A percentile compares a stretch with the other conserved stretches of the same genome.
Conservation (phyloP, 2,329 filamentous ascomycete species). For the Fusarium sororula region DNA sequence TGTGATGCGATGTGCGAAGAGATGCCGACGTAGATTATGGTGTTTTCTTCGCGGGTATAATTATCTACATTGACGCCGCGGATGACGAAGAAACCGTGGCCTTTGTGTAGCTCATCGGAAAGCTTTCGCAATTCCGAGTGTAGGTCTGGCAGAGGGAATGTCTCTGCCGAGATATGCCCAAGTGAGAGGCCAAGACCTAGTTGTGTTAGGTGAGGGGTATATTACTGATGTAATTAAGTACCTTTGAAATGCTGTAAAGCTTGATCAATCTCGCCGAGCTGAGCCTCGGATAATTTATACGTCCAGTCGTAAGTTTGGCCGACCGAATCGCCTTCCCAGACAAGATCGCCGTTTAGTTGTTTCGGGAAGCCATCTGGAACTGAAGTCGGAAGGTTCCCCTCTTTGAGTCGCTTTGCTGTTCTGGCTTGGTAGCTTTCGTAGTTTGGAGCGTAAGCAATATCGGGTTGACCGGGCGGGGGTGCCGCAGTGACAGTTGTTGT, state of each 20-base stretch:
- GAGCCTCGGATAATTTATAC: background rate
- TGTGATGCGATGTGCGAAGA: conserved; percentile 65
- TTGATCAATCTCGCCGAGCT: conserved; percentile 8
- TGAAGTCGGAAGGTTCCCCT: background rate
- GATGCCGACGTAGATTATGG: conserved; percentile 68
- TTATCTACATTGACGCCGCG: conserved; percentile 64
- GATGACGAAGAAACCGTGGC: conserved; percentile 69
- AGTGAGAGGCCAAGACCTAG: conserved; percentile 6
- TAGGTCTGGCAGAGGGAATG: conserved; percentile 64
- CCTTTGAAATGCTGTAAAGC: conserved; percentile 23
- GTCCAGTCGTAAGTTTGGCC: conserved; percentile 20
- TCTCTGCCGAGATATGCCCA: conserved; percentile 54
- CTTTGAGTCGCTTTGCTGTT: background rate
- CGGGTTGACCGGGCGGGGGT: conserved; percentile 21
- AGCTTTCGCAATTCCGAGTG: conserved; percentile 59
- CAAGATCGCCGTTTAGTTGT: conserved; percentile 9
- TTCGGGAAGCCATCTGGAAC: conserved; percentile 15
- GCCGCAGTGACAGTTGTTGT: conserved; percentile 9
- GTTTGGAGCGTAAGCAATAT: conserved; percentile 24
- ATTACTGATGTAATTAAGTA: rapidly evolving
- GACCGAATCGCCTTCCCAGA: conserved; percentile 25
- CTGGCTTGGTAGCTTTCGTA: conserved; percentile 14
- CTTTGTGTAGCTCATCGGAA: conserved; percentile 64
- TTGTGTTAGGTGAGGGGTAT: background rate
- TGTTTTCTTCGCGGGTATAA: conserved; percentile 64